Base-by-base conservation (phyloP, 2,329 filamentous ascomycete genomes). In the Aspergillus tubingensis region DNA sequence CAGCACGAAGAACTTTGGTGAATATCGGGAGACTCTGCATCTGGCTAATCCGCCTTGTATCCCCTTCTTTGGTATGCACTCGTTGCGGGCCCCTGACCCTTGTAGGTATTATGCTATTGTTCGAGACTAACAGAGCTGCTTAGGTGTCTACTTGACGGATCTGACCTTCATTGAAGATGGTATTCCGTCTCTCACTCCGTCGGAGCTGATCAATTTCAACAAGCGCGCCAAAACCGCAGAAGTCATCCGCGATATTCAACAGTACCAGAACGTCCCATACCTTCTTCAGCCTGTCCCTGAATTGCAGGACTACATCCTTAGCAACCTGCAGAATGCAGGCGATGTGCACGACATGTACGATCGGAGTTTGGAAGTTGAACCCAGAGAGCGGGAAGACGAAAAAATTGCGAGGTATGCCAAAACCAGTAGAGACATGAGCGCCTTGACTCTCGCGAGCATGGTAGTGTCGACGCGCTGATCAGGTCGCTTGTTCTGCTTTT, bases 341-440 rank as follows among this genome's bases (percentile, higher is more conserved):
- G 94, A 98, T 76, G 95, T 99, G 65, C 93, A 98, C 77, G 94
- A 98, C 82, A 98, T 98, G 95, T 99, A 98, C 81, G 93, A 98
- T 78, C 93, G 93, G 83, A 96, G 92, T 80, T 82, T 99, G 79
- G 85, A 89, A 72, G 88, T 99, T 62, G 95, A 99, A 77, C 95
- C 95, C 64, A 86, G 95, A 71, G 95, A 99, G 81, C 86, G 95
- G 71, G 95, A 99, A 81, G 95, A 99, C 74, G 95, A 99, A 81
- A 98, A 98, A 85, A 98, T 99, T 83, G 94, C 96, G 75, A 96
- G 95, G 93, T 96, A 88, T 72, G 86, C 74, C 69, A 64, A 49
- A 64, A 32, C n/a, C 54, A 64, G 65, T 67, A 70, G 73, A 78
- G 72, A 73, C 57, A 72, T 70, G 66, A 66, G 67, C 62, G 68